phyloP scores from a whole-genome alignment of 148 eudicot genomes.

The Rhododendron ovatum region DNA sequence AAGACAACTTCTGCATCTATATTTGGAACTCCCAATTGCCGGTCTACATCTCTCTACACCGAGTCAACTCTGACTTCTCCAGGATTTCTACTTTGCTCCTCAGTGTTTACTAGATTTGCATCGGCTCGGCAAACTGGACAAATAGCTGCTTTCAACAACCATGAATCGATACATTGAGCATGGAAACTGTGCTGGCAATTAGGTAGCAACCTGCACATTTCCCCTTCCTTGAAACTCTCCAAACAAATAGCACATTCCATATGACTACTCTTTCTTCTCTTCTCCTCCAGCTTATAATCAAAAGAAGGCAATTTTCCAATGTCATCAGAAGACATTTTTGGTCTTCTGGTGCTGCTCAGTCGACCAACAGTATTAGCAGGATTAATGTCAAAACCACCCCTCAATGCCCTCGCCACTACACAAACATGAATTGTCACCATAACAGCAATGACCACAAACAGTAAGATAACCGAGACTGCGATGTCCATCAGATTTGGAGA shows the following conservation, averaged over 20 bases:
- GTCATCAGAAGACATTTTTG: conserved; percentile 18
- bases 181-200: conserved; percentile 37
- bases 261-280: neutral
- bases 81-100: conserved; percentile 1
- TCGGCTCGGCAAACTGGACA: conserved; percentile 23
- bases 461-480: conserved; percentile 1
- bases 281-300: conserved; percentile 4
- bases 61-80: conserved; percentile 17
- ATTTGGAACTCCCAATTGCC: neutral
- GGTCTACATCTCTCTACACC: neutral
- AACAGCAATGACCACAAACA: conserved; percentile 12
- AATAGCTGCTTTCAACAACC: conserved; percentile 26
- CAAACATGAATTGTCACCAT: conserved; percentile 23
- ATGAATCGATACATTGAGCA: conserved; percentile 29
- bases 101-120: conserved; percentile 2
- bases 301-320: conserved; percentile 17
- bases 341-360: neutral
- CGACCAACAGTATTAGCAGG: neutral
- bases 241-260: conserved; percentile 41
- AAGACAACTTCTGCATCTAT: neutral
- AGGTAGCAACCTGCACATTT: conserved; percentile 31
- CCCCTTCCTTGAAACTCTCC: conserved; percentile 29
- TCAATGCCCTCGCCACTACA: conserved; percentile 18
- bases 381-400: neutral
- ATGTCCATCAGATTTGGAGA: conserved; percentile 10